Evolutionary conservation across 1,284 basidiomycete species (phyloP), one percentile per base, ranked within the genome.

Genomic region (Ceratobasidium theobromae): DNA sequence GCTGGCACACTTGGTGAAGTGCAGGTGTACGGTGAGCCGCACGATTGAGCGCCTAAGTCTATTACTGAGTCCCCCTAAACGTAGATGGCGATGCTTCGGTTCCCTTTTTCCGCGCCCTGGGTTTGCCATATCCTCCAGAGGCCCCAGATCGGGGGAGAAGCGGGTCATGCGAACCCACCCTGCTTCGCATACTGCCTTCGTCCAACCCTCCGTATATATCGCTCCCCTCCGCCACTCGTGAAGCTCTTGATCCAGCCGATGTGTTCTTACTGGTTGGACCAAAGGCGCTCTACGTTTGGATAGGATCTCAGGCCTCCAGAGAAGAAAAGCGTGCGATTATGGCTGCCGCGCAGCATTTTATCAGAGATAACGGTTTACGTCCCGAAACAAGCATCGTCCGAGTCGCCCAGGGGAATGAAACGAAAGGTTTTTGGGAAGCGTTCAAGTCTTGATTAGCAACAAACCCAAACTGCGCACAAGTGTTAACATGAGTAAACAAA

Each of bases 261-360:
- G 68, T 65, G 32, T 71, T 65, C 52, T 72, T 85, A 23, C 70
- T 85, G 38, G 82, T 85, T 58, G 73, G 75, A 35, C 69, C 72
- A n/a, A 58, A 70, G 9, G 72, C 72, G 18, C 73, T 86, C 30
- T 86, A 83, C 70, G 77, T 84, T 16, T 86, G 85, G 85, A 76
- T 86, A 25, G 85, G 85, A 3, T 77, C 74, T 9, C 72, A 76
- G 8, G 79, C 83, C 28, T 81, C 81, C 18, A 71, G 80, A 62
- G 77, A 75, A 23, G 84, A 86, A 72, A 74, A 77, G 23, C 77
- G 84, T 8, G 74, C 84, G 25, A 80, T 81, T 1, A 60, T 82
- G 25, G 79, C 82, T 69, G 83, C 85, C 66, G 84, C 82, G 4
- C 84, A 86, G 69, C 73, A 71, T 28, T 86, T 82, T 72, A 72